Evolutionary conservation across 768 basidiomycete genomes (phyloP), one percentile per base, ranked within the genome.

Genomic region (Amanita rubescens): DNA sequence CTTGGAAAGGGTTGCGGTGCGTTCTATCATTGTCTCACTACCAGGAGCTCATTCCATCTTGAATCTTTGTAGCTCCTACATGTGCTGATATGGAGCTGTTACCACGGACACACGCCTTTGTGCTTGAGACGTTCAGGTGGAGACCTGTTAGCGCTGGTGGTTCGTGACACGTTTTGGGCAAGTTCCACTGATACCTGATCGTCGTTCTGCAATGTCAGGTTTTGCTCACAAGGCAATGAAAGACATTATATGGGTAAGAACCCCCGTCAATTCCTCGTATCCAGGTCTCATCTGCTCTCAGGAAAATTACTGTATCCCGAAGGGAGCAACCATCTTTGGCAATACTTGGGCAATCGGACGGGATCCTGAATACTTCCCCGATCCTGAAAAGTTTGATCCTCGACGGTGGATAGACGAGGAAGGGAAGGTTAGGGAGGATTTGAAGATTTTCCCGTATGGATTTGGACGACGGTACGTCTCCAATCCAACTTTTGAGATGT

Each of bases 171-270:
- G 14, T 11, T 7, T 17, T 8, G 17, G 5, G 5, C 7, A 9
- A 11, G 41, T 24, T 46, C 22, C 19, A 14, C 8, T n/a, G 25
- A n/a, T 44, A 42, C 11, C 5, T 30, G 34, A 20, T n/a, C n/a
- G n/a, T n/a, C n/a, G n/a, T n/a, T n/a, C n/a, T 47, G 27, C 17
- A 3, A 42, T 25, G 9, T 30, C 54, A 73, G 72, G 84, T 1
- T 82, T 85, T 56, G 71, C 82, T 3, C 86, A 89, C 57, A 76
- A 77, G 42, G 78, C 85, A 1, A 80, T 78, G 1, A 77, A 76
- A 52, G 84, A 87, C 48, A 77, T 89, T 27, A 62, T 78, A 22
- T 87, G 81, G 73, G 82, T 82, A 53, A n/a, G 67, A 15, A 46
- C 56, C 19, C 34, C 8, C 14, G 30, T 8, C 4, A 2, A 15